Evolutionary conservation across 495 filamentous ascomycete genomes (phyloP).

Genomic region (Talaromyces adpressus): DNA sequence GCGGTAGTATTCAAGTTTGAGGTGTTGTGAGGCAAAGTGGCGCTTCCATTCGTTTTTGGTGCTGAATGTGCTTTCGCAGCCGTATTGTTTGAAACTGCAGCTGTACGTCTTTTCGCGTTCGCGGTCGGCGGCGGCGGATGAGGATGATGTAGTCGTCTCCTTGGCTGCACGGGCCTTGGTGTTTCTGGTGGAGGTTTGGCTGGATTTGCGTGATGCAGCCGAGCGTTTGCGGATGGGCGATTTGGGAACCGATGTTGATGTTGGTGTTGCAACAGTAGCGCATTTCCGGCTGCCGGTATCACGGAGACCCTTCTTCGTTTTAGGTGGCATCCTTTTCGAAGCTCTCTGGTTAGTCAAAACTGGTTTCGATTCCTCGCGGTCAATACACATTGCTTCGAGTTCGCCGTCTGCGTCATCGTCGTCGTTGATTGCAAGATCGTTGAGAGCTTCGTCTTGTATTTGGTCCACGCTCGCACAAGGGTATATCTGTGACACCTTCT

Average conservation of each 20-base stretch:
- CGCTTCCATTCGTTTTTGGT: conserved; percentile 98
- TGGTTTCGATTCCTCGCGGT: background rate
- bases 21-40: conserved; percentile 75
- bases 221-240: background rate
- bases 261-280: background rate
- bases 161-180: background rate
- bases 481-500: conserved; percentile 7
- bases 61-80: conserved; percentile 77
- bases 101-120: conserved; percentile 44
- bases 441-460: background rate
- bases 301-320: background rate
- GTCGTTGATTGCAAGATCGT: background rate
- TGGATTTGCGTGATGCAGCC: background rate
- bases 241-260: background rate
- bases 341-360: background rate
- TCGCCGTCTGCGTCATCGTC: conserved; percentile 6
- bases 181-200: background rate
- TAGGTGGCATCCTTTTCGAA: background rate
- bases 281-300: background rate
- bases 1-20: conserved; percentile 71
- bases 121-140: conserved; percentile 36
- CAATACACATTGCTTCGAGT: background rate
- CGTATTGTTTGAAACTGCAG: conserved; percentile 77
- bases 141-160: background rate
- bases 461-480: background rate